Percentiles rank a stretch among this genome's conserved stretches.
These are phyloP conservation scores for Serendipita sp. DNA, from an alignment of 768 basidiomycete species.

Conservation along the genomic window DNA sequence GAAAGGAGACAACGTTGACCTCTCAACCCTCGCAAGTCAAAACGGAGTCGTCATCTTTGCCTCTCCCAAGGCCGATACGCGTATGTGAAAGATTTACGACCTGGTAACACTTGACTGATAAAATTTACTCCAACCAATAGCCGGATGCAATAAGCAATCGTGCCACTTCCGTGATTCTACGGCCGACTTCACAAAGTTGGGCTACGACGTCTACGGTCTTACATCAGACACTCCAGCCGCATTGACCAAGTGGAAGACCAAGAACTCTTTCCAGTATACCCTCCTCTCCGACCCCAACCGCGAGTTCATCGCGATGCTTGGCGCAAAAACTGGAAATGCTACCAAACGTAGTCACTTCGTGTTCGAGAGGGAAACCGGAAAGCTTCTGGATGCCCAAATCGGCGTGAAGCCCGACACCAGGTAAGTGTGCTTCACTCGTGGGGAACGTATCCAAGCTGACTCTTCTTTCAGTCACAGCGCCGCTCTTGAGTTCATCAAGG, in stretches of 20 bases:
- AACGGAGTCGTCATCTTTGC: conserved; percentile 69
- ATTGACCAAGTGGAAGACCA: conserved; percentile 73
- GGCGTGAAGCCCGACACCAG: conserved; percentile 82
- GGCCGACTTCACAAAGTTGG: conserved; percentile 50
- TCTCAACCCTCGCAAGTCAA: conserved; percentile 45
- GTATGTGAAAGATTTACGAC: conserved; percentile 28
- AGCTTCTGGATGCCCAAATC: conserved; percentile 66
- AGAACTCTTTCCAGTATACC: conserved; percentile 76
- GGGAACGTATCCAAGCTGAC: neutral
- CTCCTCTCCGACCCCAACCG: conserved; percentile 83
- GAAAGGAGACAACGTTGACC: conserved; percentile 61
- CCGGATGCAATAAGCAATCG: conserved; percentile 85
- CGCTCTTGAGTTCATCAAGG: neutral
- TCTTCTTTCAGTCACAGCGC: neutral
- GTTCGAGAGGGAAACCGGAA: conserved; percentile 72
- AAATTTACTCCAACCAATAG: conserved; percentile 22
- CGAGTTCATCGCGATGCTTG: conserved; percentile 60
- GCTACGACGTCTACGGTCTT: conserved; percentile 70
- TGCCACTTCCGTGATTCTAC: conserved; percentile 81
- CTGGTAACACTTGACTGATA: neutral
- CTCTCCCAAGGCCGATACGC: conserved; percentile 74
- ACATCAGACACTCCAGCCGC: conserved; percentile 62
- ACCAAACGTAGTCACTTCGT: conserved; percentile 89
- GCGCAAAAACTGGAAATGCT: conserved; percentile 62
- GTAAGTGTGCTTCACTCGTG: conserved; percentile 24